Conservation (phyloP, 2,329 filamentous ascomycete genomes). For the Pseudocercospora cruenta region DNA sequence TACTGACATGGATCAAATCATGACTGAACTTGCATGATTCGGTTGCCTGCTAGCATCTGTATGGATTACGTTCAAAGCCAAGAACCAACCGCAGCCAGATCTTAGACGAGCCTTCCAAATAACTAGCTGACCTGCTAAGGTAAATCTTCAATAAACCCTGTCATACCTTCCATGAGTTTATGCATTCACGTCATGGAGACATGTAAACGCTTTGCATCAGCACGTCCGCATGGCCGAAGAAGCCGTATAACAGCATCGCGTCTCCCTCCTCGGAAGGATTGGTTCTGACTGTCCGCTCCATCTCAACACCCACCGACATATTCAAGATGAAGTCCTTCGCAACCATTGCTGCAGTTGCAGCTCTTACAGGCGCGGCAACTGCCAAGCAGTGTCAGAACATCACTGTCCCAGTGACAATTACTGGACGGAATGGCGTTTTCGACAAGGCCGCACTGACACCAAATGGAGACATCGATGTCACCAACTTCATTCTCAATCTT, state of each 20-base stretch:
- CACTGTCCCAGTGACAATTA: constrained; percentile 60
- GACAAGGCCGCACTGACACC: constrained; percentile 48
- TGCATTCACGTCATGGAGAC: constrained; percentile 1
- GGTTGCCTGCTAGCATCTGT: background rate
- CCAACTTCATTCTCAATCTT: constrained; percentile 58
- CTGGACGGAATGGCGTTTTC: constrained; percentile 59
- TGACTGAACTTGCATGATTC: background rate
- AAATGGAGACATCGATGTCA: constrained; percentile 59
- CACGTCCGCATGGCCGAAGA: background rate
- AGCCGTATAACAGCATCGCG: background rate
- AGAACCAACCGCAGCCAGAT: background rate
- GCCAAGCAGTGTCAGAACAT: constrained; percentile 53
- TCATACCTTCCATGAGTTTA: background rate
- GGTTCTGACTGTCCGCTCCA: no score
- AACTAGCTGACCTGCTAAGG: background rate
- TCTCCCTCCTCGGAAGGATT: background rate
- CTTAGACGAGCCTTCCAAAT: constrained; percentile 7
- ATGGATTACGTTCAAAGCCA: background rate
- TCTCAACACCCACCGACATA: background rate
- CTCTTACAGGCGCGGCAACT: constrained; percentile 30
- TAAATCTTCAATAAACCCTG: constrained; percentile 1
- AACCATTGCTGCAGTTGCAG: constrained; percentile 28
- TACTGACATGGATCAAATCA: background rate
- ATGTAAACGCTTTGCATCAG: background rate
- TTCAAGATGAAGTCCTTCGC: constrained; percentile 32